These are phyloP conservation scores for Hypoxylon sp. DNA, from an alignment of 2,329 filamentous ascomycete genomes.

Conservation along the genomic window DNA sequence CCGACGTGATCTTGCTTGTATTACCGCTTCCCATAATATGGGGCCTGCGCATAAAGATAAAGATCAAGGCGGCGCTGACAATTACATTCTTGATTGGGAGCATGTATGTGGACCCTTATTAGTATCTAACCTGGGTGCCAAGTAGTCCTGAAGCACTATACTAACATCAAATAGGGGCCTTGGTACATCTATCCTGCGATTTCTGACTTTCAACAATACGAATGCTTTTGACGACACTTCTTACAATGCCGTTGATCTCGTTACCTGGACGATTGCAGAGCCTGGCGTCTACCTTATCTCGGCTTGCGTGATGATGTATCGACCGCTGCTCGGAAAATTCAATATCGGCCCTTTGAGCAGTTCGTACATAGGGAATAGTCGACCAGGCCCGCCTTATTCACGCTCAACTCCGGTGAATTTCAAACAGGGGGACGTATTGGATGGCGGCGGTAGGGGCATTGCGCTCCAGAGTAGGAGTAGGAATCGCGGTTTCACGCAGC, in stretches of 20 bases:
- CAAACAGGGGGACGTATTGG: background rate
- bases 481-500: background rate
- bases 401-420: background rate
- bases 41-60: slow-evolving; percentile 45
- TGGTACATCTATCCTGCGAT: slow-evolving; percentile 52
- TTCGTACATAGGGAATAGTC: background rate
- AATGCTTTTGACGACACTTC: slow-evolving; percentile 46
- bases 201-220: slow-evolving; percentile 45
- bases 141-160: background rate
- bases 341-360: background rate
- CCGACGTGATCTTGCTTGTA: slow-evolving; percentile 55
- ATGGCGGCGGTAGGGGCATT: background rate
- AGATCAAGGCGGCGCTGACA: slow-evolving; percentile 31
- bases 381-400: background rate
- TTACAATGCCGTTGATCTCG: slow-evolving; percentile 40
- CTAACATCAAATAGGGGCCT: slow-evolving; percentile 47
- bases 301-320: slow-evolving; percentile 50
- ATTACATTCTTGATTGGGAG: slow-evolving; percentile 42
- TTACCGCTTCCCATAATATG: slow-evolving; percentile 56
- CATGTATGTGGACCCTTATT: slow-evolving; percentile 28
- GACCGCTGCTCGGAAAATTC: slow-evolving; percentile 45
- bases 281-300: slow-evolving; percentile 50
- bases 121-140: background rate
- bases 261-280: slow-evolving; percentile 49
- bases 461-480: background rate